These are phyloP conservation scores for Mycena rosella DNA, from an alignment of 768 basidiomycete species.

Conservation along the genomic window DNA sequence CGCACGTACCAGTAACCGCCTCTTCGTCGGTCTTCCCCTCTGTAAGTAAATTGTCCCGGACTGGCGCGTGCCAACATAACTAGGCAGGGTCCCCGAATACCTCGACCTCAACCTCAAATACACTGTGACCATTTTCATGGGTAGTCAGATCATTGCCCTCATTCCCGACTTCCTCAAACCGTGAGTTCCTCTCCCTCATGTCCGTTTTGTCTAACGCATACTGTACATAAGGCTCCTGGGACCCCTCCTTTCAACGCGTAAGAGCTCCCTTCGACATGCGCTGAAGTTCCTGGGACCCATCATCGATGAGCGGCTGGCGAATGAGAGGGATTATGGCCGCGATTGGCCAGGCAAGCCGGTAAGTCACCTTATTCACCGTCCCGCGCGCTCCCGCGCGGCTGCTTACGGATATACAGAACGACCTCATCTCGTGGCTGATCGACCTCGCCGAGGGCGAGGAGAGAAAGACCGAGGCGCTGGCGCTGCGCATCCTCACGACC, in stretches of 20 bases:
- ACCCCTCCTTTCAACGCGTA: not conserved
- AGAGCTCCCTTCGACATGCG: not conserved
- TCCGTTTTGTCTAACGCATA: not conserved
- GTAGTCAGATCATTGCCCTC: not conserved
- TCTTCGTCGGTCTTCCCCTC: conserved; percentile 18
- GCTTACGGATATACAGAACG: not conserved
- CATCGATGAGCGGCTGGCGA: conserved; percentile 46
- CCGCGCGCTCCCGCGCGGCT: not conserved
- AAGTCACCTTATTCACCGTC: not conserved
- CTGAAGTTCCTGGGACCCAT: conserved; percentile 43
- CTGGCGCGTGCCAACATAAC: not conserved
- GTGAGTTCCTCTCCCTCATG: not conserved
- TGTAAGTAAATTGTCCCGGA: not conserved
- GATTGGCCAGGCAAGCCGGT: conserved; percentile 51
- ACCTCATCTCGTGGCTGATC: conserved; percentile 14
- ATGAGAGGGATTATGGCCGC: conserved; percentile 38
- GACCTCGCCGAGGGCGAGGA: conserved; percentile 24
- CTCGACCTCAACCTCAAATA: conserved; percentile 5
- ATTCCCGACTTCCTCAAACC: conserved; percentile 1
- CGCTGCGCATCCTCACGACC: not conserved
- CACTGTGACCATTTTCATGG: not conserved
- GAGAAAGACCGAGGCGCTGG: conserved; percentile 32
- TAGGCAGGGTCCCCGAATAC: conserved; percentile 11
- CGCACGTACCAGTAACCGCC: conserved; percentile 9
- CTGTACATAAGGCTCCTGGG: not conserved